Base-by-base conservation (phyloP, 164 flowering plant genomes). In the Liriodendron chinense region DNA sequence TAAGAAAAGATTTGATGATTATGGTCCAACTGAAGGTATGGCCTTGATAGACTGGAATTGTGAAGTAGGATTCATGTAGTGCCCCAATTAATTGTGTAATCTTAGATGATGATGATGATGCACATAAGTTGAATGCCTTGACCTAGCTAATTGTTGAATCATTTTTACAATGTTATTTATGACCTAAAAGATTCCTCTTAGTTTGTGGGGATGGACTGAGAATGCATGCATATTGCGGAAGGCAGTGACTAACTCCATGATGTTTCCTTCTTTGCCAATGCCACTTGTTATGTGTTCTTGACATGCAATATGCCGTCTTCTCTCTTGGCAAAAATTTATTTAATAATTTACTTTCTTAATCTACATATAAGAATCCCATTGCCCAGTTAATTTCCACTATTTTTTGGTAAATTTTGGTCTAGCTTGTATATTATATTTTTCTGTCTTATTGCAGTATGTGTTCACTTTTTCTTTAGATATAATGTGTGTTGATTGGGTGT, bases 401-500 rank as follows among this genome's bases (percentile, higher is more conserved):
- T 10, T 7, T 1, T 62, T 47, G 14, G 16, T 22, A 24, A 65
- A 57, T 9, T 70, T 24, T 70, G 14, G 21, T 64, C 16, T 47
- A 21, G 69, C 69, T 66, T 66, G 20, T 66, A 24, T 24, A 24
- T 22, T 63, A 63, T 21, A n/a, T 24, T 16, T 21, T 48, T 3
- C 7, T 70, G 28, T 24, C 50, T 71, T 23, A 21, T 71, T 48
- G 14, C 49, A 2, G 3, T 22, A 10, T 70, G 14, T 68, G 24
- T 13, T 62, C 25, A 22, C 14, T 28, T 59, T 65, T 71, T 16
- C 53, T 75, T 69, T 22, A 56, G 28, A 47, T 25, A 0, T 68
- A 56, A 75, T 47, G 63, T 63, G 76, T 75, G 68, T 47, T 78
- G 71, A 28, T 69, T 61, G 47, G 71, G 72, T 69, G 64, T 76